These are phyloP conservation scores for Xylaria polymorpha DNA, from an alignment of 2,329 filamentous ascomycete species.

Conservation along the genomic window DNA sequence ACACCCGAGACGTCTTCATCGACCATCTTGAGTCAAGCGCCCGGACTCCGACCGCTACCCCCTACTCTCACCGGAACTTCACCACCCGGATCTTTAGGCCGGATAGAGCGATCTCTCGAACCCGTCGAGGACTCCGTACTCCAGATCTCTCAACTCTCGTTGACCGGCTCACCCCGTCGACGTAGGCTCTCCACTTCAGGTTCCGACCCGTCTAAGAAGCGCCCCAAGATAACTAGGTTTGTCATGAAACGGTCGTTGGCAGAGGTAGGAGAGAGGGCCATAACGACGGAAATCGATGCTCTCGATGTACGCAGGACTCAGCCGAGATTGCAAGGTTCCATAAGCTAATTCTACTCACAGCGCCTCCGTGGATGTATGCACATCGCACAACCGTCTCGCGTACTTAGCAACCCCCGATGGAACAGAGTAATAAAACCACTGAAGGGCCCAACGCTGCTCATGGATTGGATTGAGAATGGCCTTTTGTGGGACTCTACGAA, in stretches of 20 bases:
- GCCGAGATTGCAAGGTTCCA: neutral
- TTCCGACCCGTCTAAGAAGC: neutral
- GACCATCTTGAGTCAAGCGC: neutral
- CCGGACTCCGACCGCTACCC: conserved; percentile 1
- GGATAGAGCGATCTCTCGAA: neutral
- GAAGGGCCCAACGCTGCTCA: conserved; percentile 32
- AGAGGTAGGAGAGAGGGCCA: conserved; percentile 15
- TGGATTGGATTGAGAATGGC: conserved; percentile 43
- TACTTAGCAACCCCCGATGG: conserved; percentile 19
- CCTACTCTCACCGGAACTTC: neutral
- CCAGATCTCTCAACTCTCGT: neutral
- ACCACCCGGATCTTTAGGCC: neutral
- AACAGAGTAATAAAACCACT: conserved; percentile 5
- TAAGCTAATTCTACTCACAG: conserved; percentile 25
- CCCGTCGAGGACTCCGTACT: neutral
- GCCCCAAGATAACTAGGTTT: conserved; percentile 24
- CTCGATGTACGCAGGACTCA: conserved; percentile 33
- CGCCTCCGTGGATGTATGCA: conserved; percentile 38
- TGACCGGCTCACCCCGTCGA: neutral
- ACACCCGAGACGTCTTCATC: neutral
- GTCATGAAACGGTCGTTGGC: conserved; percentile 38
- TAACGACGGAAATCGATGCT: conserved; percentile 30
- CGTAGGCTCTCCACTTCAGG: neutral
- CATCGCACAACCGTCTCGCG: conserved; percentile 36
- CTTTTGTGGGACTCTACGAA: conserved; percentile 30